Evolutionary conservation across 2,329 filamentous ascomycete species (phyloP).

Genomic region (Alternaria ethzedia): DNA sequence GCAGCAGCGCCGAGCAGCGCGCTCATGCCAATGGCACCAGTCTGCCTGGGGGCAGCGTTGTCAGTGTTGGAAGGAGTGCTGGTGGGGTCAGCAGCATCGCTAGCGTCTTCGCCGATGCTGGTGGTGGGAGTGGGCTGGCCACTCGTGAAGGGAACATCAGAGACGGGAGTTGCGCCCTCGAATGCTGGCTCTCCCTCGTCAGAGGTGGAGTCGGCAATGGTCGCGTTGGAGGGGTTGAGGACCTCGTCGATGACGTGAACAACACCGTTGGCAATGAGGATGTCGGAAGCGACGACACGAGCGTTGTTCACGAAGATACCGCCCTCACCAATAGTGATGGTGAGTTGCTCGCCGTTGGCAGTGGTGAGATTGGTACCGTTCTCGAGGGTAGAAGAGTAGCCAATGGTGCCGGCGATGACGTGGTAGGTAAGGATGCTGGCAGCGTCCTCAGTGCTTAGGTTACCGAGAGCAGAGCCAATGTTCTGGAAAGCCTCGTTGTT

Average conservation of each 20-base stretch:
- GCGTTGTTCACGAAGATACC: conserved; percentile 55
- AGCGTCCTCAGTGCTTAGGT: conserved; percentile 57
- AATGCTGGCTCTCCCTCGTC: conserved; percentile 61
- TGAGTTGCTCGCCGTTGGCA: conserved; percentile 48
- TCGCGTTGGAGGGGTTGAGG: conserved; percentile 60
- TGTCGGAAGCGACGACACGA: conserved; percentile 49
- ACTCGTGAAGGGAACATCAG: conserved; percentile 62
- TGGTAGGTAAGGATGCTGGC: conserved; percentile 67
- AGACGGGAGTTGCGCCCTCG: conserved; percentile 56
- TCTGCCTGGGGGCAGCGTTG: conserved; percentile 40
- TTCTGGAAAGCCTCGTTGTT: conserved; percentile 65
- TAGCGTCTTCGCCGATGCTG: conserved; percentile 44
- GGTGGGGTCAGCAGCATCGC: conserved; percentile 24
- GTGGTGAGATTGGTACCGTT: conserved; percentile 50
- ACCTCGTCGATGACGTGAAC: conserved; percentile 64
- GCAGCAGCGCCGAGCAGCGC: conserved; percentile 57
- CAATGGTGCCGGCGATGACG: conserved; percentile 62
- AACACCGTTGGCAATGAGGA: conserved; percentile 55
- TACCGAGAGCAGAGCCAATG: conserved; percentile 60
- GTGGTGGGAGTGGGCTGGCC: conserved; percentile 57
- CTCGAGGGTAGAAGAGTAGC: conserved; percentile 58
- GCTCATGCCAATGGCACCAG: conserved; percentile 54
- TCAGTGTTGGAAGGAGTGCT: conserved; percentile 26
- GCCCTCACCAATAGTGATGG: conserved; percentile 47
- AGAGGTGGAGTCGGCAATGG: conserved; percentile 52